These are phyloP conservation scores for Eucalyptus erythrocorys DNA, from an alignment of 345 rosid genomes.

Conservation along the genomic window DNA sequence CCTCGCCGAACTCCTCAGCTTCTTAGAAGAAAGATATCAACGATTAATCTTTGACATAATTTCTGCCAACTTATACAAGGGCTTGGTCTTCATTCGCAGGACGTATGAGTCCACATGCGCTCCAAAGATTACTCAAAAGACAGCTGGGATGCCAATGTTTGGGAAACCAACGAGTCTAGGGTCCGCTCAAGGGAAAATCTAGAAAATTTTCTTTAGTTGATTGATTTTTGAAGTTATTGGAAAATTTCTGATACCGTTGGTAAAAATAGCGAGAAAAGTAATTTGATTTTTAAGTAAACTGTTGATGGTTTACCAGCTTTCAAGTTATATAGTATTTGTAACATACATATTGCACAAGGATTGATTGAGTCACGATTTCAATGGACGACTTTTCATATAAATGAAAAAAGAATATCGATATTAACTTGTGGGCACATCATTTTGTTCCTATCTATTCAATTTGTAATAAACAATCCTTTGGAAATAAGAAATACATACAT, in stretches of 20 bases:
- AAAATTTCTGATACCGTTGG: background rate
- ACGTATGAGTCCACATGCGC: background rate
- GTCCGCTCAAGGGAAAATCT: background rate
- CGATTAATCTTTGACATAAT: background rate
- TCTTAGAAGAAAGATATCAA: background rate
- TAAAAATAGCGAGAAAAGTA: background rate
- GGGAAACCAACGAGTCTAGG: background rate
- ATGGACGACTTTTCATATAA: background rate
- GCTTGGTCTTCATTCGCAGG: no score
- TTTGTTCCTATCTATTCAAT: no score
- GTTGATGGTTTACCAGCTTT: no score
- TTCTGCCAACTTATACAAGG: background rate
- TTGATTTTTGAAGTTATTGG: background rate
- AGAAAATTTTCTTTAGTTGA: background rate
- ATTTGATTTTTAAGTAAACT: background rate
- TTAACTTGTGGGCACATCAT: no score
- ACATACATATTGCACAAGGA: fast-evolving
- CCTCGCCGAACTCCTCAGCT: background rate
- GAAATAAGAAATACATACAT: no score
- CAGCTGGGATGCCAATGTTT: background rate
- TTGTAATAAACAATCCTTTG: no score
- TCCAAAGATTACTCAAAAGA: background rate
- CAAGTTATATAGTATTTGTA: no score
- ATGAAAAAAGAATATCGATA: no score
- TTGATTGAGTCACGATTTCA: background rate